Evolutionary conservation across 2,329 filamentous ascomycete genomes (phyloP).

Genomic region (Clarireedia hainanense): DNA sequence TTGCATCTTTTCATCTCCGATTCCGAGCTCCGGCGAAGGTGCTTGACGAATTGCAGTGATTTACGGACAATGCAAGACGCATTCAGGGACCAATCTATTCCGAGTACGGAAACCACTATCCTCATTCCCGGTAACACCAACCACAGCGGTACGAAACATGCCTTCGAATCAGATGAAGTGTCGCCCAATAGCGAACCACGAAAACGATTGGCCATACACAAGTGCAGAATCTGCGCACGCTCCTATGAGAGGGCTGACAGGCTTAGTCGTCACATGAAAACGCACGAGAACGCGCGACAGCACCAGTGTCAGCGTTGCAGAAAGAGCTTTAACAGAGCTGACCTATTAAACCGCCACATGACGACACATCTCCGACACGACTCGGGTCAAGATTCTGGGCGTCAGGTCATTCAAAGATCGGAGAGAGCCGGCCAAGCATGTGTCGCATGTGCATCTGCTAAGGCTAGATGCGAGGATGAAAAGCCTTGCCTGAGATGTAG

Average conservation of each 20-base stretch:
- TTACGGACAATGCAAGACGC: too few species aligned
- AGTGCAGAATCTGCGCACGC: conserved; percentile 15
- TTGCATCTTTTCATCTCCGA: too few species aligned
- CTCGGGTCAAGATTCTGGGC: not conserved
- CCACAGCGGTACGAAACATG: too few species aligned
- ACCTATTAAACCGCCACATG: conserved; percentile 14
- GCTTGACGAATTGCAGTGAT: too few species aligned
- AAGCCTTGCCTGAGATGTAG: conserved; percentile 18
- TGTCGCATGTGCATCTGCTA: conserved; percentile 14
- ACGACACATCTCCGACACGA: conserved; percentile 11
- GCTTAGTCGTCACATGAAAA: conserved; percentile 11
- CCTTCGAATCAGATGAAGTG: too few species aligned
- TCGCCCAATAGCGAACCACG: not conserved
- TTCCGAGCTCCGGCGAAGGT: too few species aligned
- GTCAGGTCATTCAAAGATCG: not conserved
- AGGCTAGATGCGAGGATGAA: conserved; percentile 18
- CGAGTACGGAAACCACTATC: too few species aligned
- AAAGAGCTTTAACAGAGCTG: conserved; percentile 20
- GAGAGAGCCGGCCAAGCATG: conserved; percentile 17
- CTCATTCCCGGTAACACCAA: too few species aligned
- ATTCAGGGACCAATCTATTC: too few species aligned
- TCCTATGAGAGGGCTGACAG: conserved; percentile 19
- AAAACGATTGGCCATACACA: not conserved
- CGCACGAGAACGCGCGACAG: conserved; percentile 20
- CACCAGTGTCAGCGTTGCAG: conserved; percentile 15